Base-by-base conservation (phyloP, 768 basidiomycete genomes). In the Lactarius evosmus region DNA sequence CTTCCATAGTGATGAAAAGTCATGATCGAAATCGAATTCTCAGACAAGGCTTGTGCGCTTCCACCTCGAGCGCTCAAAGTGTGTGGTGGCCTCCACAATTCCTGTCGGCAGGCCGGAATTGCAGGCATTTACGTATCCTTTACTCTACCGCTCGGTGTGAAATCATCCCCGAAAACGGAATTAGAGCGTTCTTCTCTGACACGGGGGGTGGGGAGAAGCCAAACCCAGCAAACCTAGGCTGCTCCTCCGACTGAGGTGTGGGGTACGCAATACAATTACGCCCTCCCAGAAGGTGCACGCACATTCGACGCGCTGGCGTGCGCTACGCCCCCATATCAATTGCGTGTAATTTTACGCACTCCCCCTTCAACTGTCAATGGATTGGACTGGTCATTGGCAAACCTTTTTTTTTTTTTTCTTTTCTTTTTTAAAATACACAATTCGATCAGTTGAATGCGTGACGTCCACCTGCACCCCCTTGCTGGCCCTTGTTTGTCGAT, bases 231-330 rank as follows among this genome's bases (percentile, higher is more conserved):
- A 44, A 38, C 61, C 40, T 30, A n/a, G 40, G 40, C n/a, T 30
- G 19, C 30, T 52, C 51, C 51, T 60, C 60, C 46, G 32, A 11
- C 22, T 58, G 46, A 22, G 9, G n/a, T 41, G 36, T 44, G 55
- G 53, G 63, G 60, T 65, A 61, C 64, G 64, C 64, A 65, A 60
- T 12, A 29, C 32, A 40, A 56, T 65, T 65, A 44, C 64, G 60
- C 63, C 63, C 30, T 30, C 17, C 30, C 30, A 30, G 9, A 52
- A 22, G 29, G 19, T 25, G 54, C 34, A 25, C 49, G 25, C 27
- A 12, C 34, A n/a, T 56, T 62, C 33, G 9, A 30, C n/a, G 53
- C 46, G 44, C 44, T 12, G 46, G 46, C 25, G 46, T 5, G 41
- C 41, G 41, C 9, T 9, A 44, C 41, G 41, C 46, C 44, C 58